phyloP scores from a whole-genome alignment of 2,329 filamentous ascomycete species.

The Biscogniauxia mediterranea region DNA sequence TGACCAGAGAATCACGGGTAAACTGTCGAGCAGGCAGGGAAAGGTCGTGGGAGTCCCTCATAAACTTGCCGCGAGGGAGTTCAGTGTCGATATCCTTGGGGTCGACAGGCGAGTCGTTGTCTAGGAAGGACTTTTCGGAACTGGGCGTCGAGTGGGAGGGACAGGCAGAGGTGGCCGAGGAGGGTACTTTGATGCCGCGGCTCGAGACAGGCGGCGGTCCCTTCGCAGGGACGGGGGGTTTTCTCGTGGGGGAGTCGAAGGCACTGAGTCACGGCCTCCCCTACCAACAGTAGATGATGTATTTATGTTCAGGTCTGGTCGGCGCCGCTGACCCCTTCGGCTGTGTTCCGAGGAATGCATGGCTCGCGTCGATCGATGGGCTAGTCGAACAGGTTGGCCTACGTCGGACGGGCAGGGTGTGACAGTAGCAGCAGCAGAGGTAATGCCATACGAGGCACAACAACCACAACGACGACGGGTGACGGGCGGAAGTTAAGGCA shows the following conservation, averaged over 20 bases:
- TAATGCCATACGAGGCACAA: slow-evolving; percentile 25
- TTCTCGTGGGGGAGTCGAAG: slow-evolving; percentile 32
- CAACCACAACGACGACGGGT: neutral
- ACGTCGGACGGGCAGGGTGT: slow-evolving; percentile 21
- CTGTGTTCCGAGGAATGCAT: slow-evolving; percentile 31
- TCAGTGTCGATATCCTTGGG: slow-evolving; percentile 31
- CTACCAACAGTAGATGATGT: slow-evolving; percentile 23
- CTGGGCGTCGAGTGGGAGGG: slow-evolving; percentile 21
- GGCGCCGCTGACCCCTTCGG: slow-evolving; percentile 30
- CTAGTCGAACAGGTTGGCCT: slow-evolving; percentile 9
- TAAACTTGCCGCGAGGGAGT: slow-evolving; percentile 36
- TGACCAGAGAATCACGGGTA: slow-evolving; percentile 86
- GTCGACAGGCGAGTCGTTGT: slow-evolving; percentile 28
- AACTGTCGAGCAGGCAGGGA: slow-evolving; percentile 74
- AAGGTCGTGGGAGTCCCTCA: slow-evolving; percentile 75
- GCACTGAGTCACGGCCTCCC: slow-evolving; percentile 23
- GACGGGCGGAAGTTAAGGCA: neutral
- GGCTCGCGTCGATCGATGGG: slow-evolving; percentile 9
- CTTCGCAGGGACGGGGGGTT: slow-evolving; percentile 28
- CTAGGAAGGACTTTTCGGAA: slow-evolving; percentile 32
- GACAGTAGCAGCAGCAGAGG: slow-evolving; percentile 19
- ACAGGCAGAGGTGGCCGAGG: slow-evolving; percentile 8
- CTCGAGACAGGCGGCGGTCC: slow-evolving; percentile 35
- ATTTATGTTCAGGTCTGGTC: slow-evolving; percentile 39
- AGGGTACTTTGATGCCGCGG: slow-evolving; percentile 32